Conservation (phyloP, 2,329 filamentous ascomycete genomes). For the Alternaria sp. region DNA sequence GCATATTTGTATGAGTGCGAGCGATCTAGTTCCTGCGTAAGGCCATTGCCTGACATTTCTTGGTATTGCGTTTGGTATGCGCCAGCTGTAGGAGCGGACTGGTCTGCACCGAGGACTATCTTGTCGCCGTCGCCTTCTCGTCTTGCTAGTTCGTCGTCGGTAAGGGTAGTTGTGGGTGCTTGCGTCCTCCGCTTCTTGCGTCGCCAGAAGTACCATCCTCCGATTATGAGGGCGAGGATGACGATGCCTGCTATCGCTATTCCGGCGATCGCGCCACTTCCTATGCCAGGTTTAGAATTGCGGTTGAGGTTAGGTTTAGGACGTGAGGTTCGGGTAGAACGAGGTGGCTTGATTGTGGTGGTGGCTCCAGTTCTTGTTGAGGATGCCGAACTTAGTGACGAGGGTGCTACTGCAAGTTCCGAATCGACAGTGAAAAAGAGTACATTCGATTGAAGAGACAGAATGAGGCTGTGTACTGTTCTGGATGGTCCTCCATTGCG, state of each 20-base stretch:
- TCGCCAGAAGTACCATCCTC: neutral
- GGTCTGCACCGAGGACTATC: neutral
- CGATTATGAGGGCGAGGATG: neutral
- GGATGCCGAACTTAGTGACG: no score
- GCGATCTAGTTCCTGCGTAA: neutral
- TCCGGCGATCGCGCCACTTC: neutral
- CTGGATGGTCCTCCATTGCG: no score
- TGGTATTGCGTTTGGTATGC: neutral
- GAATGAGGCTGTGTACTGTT: no score
- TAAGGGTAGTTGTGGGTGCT: neutral
- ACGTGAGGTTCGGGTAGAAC: neutral
- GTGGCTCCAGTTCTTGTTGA: fast-evolving
- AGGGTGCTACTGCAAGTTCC: no score
- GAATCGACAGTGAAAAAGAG: no score
- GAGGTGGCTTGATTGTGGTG: neutral
- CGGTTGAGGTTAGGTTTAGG: neutral
- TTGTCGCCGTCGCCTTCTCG: neutral
- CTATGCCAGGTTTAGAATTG: neutral
- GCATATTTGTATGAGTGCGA: neutral
- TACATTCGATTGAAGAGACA: no score
- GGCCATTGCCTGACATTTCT: neutral
- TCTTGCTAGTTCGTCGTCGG: neutral
- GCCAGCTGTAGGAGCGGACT: neutral
- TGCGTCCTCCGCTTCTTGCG: neutral
- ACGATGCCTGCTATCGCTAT: neutral